Base-by-base conservation (phyloP, 495 filamentous ascomycete species). In the Lindgomyces ingoldianus region DNA sequence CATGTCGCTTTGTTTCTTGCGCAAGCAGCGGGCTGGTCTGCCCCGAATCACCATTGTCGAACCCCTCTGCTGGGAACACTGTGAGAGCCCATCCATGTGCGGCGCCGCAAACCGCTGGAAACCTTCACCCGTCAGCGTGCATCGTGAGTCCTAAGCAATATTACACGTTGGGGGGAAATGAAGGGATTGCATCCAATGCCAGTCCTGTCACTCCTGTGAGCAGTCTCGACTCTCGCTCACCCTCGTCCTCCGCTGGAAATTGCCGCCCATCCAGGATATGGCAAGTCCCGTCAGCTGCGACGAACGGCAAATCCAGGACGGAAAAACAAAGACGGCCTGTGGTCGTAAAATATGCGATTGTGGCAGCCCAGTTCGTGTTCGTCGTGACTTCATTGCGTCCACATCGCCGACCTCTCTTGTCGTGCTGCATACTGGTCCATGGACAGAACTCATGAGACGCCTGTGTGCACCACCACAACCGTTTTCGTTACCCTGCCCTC, bases 401-500 rank as follows among this genome's bases (percentile, higher is more conserved):
- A 61, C 49, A 8, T 69, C 46, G 29, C 22, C 55, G 39, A 64
- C 49, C 41, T 61, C 14, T 16, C 12, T 47, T 3, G 66, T 69
- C 29, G 66, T 25, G 60, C 61, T 19, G 54, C 56, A 57, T 18
- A 39, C 46, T 22, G 36, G 51, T 21, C 51, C 33, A 39, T 22
- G 44, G 27, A 39, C n/a, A 16, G 48, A 55, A 21, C 50, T 33
- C 44, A 36, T 14, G n/a, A 47, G 46, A 53, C 54, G 48, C 41
- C 44, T 45, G 45, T 30, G n/a, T 50, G 19, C 39, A 58, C 29
- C 56, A 65, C 54, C 19, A 45, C 27, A 33, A 47, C 48, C 60
- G 54, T 65, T 65, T 44, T 65, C 67, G 67, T 70, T 70, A 65
- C 61, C 67, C 49, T 27, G 26, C 19, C 22, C 9, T 46, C 49